phyloP scores from a whole-genome alignment of 177 flowering plant genomes.

The Vitis hybrid region DNA sequence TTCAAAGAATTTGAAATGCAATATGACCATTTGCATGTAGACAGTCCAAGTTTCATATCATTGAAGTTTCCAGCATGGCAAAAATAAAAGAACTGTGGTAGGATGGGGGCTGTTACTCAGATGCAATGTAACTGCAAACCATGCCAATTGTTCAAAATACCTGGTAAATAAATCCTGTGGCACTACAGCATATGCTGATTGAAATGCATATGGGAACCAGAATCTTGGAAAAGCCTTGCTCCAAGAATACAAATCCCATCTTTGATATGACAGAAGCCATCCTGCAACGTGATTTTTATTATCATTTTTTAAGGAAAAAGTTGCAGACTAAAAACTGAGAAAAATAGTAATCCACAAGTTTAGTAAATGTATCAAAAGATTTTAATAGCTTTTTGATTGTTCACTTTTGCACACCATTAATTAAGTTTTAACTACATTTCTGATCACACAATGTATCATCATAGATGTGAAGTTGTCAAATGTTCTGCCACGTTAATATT shows the following conservation, averaged over 20 bases:
- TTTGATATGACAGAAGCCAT: slow-evolving; percentile 95
- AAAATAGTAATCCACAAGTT: background rate
- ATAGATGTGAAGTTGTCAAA: too few relatives aligned
- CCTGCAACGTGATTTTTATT: slow-evolving; percentile 38
- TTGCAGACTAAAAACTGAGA: background rate
- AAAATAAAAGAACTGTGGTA: background rate
- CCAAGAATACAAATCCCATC: slow-evolving; percentile 89
- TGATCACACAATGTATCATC: too few relatives aligned
- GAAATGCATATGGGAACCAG: slow-evolving; percentile 76
- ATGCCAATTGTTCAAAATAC: slow-evolving; percentile 25
- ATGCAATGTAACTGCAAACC: background rate
- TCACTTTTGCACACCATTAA: too few relatives aligned
- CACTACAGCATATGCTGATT: slow-evolving; percentile 82
- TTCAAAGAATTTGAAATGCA: too few relatives aligned
- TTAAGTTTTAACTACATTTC: too few relatives aligned
- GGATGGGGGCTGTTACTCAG: background rate
- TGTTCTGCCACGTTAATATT: too few relatives aligned
- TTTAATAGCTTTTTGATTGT: too few relatives aligned
- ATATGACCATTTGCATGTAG: too few relatives aligned
- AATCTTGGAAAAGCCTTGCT: slow-evolving; percentile 78
- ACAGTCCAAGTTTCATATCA: too few relatives aligned
- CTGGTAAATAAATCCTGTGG: slow-evolving; percentile 86
- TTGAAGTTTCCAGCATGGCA: too few relatives aligned
- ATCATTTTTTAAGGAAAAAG: slow-evolving; percentile 1
- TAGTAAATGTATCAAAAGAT: background rate